Conservation (phyloP, 345 rosid genomes). For the Reutealis trisperma region DNA sequence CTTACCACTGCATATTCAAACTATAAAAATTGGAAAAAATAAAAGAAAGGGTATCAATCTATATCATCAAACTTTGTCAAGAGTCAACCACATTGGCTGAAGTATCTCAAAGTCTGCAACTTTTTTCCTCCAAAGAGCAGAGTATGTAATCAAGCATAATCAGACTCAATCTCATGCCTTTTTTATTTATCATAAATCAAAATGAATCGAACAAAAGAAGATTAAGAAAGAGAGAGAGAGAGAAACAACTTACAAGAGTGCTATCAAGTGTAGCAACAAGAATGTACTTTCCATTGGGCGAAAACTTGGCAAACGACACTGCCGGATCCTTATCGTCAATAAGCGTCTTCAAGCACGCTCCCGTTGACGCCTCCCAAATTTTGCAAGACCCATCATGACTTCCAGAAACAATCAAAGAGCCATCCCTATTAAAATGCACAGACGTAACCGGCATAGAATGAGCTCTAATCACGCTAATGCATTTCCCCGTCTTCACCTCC, state of each 20-base stretch:
- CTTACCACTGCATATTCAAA: too few species aligned
- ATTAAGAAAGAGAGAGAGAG: background rate
- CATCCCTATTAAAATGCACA: conserved; percentile 86
- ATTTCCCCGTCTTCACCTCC: conserved; percentile 91
- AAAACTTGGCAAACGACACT: conserved; percentile 90
- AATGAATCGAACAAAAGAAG: background rate
- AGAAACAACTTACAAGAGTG: conserved; percentile 65
- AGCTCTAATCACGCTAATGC: conserved; percentile 59
- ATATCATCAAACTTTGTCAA: too few species aligned
- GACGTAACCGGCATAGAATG: conserved; percentile 83
- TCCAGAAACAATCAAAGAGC: conserved; percentile 88
- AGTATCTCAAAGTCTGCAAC: too few species aligned
- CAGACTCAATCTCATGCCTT: too few species aligned
- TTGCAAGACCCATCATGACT: conserved; percentile 91
- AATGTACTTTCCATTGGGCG: conserved; percentile 88
- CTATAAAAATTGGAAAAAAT: too few species aligned
- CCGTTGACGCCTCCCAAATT: conserved; percentile 86
- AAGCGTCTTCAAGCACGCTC: conserved; percentile 73
- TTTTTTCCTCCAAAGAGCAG: too few species aligned
- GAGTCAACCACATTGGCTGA: too few species aligned
- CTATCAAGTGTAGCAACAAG: conserved; percentile 87
- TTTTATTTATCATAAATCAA: background rate
- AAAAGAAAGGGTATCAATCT: too few species aligned
- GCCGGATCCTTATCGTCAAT: conserved; percentile 70
- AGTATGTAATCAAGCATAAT: too few species aligned